phyloP scores from a whole-genome alignment of 2,329 filamentous ascomycete genomes.

The Xylariaceae sp. region DNA sequence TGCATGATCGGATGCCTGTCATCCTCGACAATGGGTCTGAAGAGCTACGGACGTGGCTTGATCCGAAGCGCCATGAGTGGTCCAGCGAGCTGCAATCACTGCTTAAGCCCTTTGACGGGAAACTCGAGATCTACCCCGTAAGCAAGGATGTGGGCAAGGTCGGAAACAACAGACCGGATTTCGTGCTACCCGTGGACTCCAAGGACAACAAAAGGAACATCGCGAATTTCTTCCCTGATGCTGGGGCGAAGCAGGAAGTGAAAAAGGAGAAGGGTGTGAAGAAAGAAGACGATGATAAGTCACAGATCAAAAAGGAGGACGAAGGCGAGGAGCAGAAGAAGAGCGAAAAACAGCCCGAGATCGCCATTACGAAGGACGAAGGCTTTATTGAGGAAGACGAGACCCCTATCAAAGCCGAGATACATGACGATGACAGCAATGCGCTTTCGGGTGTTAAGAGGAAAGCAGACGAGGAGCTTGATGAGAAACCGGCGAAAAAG shows the following conservation, averaged over 20 bases:
- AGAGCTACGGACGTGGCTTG: slow-evolving; percentile 70
- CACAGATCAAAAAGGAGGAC: neutral
- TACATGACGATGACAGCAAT: slow-evolving; percentile 2
- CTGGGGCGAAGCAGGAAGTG: slow-evolving; percentile 28
- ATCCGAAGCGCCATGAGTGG: slow-evolving; percentile 71
- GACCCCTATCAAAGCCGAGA: slow-evolving; percentile 9
- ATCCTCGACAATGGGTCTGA: slow-evolving; percentile 75
- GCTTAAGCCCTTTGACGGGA: slow-evolving; percentile 73
- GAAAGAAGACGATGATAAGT: neutral
- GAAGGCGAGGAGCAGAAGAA: neutral
- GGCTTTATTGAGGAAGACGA: slow-evolving; percentile 19
- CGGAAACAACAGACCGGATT: slow-evolving; percentile 80
- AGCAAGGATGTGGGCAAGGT: slow-evolving; percentile 89
- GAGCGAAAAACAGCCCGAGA: slow-evolving; percentile 19
- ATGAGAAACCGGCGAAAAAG: slow-evolving; percentile 28
- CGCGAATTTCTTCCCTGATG: slow-evolving; percentile 77
- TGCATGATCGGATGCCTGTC: slow-evolving; percentile 95
- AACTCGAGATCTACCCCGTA: slow-evolving; percentile 82
- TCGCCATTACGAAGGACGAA: slow-evolving; percentile 21
- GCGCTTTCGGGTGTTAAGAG: slow-evolving; percentile 23
- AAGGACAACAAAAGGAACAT: slow-evolving; percentile 90
- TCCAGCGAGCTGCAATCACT: slow-evolving; percentile 71
- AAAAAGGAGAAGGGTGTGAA: slow-evolving; percentile 1
- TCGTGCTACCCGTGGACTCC: slow-evolving; percentile 78
- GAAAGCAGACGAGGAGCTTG: slow-evolving; percentile 18